A percentile compares a stretch with the other conserved stretches of the same genome.
phyloP scores from a whole-genome alignment of 495 filamentous ascomycete genomes.

The Aspergillus egyptiacus region DNA sequence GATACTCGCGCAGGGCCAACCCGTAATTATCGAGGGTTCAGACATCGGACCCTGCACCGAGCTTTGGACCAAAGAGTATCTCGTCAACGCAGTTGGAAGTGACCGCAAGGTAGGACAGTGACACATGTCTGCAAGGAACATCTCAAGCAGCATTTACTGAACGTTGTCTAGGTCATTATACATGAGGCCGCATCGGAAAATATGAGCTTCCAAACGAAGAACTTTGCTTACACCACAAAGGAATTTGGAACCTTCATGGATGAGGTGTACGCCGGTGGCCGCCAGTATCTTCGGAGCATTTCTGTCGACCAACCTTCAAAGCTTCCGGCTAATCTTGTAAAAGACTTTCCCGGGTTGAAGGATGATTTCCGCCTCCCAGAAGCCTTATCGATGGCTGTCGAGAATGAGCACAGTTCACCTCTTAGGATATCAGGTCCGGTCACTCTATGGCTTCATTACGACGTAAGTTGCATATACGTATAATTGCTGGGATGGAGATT shows the following conservation, averaged over 20 bases:
- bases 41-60: slow-evolving; percentile 61
- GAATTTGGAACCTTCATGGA: slow-evolving; percentile 63
- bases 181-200: slow-evolving; percentile 57
- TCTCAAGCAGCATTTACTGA: slow-evolving; percentile 12
- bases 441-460: slow-evolving; percentile 89
- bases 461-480: slow-evolving; percentile 46
- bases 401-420: slow-evolving; percentile 71
- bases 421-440: slow-evolving; percentile 76
- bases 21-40: slow-evolving; percentile 58
- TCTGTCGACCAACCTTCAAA: slow-evolving; percentile 61
- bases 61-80: slow-evolving; percentile 64
- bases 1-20: slow-evolving; percentile 52
- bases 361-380: slow-evolving; percentile 66
- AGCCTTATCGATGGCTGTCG: slow-evolving; percentile 50
- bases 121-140: not conserved
- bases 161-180: slow-evolving; percentile 54
- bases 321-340: slow-evolving; percentile 57
- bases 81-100: slow-evolving; percentile 56
- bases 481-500: not conserved
- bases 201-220: slow-evolving; percentile 79
- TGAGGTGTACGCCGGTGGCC: slow-evolving; percentile 53
- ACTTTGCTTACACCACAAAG: slow-evolving; percentile 70
- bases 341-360: slow-evolving; percentile 66
- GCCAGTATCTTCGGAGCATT: slow-evolving; percentile 70
- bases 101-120: slow-evolving; percentile 52